These are phyloP conservation scores for Colletotrichum incanum DNA, from an alignment of 2,329 filamentous ascomycete species.

Conservation along the genomic window DNA sequence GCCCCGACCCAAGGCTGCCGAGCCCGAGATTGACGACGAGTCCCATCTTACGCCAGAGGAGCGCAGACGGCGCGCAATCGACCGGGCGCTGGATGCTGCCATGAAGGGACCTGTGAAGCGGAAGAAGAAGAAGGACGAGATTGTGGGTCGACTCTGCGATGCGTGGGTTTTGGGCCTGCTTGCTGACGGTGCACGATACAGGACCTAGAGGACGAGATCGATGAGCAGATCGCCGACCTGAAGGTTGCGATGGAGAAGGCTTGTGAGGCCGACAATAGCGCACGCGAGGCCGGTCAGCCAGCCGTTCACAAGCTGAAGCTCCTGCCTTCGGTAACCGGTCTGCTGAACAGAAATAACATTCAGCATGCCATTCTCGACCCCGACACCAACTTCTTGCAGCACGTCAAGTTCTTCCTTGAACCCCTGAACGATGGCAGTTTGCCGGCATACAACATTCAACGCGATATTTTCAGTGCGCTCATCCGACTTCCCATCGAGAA, in stretches of 20 bases:
- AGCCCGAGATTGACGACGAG: slow-evolving; percentile 78
- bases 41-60: slow-evolving; percentile 88
- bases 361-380: slow-evolving; percentile 90
- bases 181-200: slow-evolving; percentile 55
- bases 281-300: slow-evolving; percentile 83
- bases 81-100: slow-evolving; percentile 89
- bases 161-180: not conserved
- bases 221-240: slow-evolving; percentile 90
- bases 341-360: slow-evolving; percentile 91
- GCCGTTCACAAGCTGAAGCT: slow-evolving; percentile 95
- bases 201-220: slow-evolving; percentile 92
- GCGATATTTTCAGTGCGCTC: slow-evolving; percentile 89
- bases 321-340: slow-evolving; percentile 88
- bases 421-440: slow-evolving; percentile 94
- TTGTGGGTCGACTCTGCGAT: slow-evolving; percentile 69
- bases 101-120: slow-evolving; percentile 85
- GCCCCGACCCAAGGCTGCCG: slow-evolving; percentile 59
- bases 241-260: slow-evolving; percentile 93
- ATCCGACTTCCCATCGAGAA: slow-evolving; percentile 89
- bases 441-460: slow-evolving; percentile 97
- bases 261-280: slow-evolving; percentile 87
- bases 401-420: slow-evolving; percentile 97
- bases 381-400: slow-evolving; percentile 94
- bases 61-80: slow-evolving; percentile 85
- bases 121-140: slow-evolving; percentile 87